A percentile compares a stretch with the other conserved stretches of the same genome.
phyloP scores from a whole-genome alignment of 345 rosid species.

The Populus deltoides region DNA sequence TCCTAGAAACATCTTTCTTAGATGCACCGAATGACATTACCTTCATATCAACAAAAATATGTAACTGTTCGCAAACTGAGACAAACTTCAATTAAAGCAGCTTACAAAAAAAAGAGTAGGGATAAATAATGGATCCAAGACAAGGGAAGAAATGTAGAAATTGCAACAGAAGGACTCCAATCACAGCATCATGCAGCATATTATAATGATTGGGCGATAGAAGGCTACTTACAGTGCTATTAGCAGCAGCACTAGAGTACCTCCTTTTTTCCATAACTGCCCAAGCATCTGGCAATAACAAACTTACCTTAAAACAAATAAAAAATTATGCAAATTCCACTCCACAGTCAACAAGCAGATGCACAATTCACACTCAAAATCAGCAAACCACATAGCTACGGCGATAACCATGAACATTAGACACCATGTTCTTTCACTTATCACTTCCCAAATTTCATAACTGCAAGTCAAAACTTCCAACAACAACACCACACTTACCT shows the following conservation, averaged over 20 bases:
- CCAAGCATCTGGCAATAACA: constrained; percentile 45
- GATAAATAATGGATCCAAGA: background rate
- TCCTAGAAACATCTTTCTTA: constrained; percentile 35
- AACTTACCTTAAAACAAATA: constrained; percentile 1
- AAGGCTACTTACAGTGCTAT: constrained; percentile 41
- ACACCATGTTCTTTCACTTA: background rate
- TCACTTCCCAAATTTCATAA: background rate
- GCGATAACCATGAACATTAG: background rate
- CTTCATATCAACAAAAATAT: constrained; percentile 29
- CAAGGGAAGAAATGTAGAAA: background rate
- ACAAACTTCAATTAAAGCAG: background rate
- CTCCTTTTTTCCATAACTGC: constrained; percentile 37
- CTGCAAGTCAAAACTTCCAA: no score
- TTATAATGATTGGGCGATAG: background rate
- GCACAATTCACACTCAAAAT: background rate
- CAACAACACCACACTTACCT: no score
- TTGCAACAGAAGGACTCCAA: constrained; percentile 3
- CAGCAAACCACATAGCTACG: background rate
- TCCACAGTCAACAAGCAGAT: background rate
- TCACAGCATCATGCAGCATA: background rate
- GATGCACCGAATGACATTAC: constrained; percentile 32
- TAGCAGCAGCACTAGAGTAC: constrained; percentile 26
- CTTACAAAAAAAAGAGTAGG: background rate
- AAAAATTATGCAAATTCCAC: background rate
- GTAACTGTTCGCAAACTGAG: background rate